Evolutionary conservation across 108 stramenopile species (phyloP), one percentile per base, ranked within the genome.

Genomic region (Ochromonas danica): DNA sequence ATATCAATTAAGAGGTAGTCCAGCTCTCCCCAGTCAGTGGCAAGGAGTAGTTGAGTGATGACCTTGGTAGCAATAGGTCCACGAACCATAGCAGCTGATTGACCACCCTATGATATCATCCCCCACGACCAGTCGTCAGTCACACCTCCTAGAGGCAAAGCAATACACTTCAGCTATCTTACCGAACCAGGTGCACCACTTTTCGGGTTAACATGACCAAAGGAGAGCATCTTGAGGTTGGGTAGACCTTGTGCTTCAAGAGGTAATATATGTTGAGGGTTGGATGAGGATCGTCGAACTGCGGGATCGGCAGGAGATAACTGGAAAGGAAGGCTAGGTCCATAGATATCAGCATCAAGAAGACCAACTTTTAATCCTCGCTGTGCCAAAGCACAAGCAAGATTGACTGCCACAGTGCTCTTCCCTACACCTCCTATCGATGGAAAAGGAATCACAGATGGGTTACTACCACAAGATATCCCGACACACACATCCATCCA

Each of bases 1-100:
- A 99, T 80, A 82, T 99, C 99, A 22, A 99, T 82, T 1, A 99
- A 83, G 14, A 99, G 87, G 1, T 96, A 91, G 85, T 99, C 99
- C 43, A 99, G 84, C 40, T 94, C 89, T 30, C 99, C 97, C 99
- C 99, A 99, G 79, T 96, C 96, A 14, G 99, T 99, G 33, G 92
- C 91, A 70, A 92, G 90, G 31, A 96, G 74, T 71, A 99, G 88
- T 82, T 98, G 97, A 17, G 90, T 84, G 0, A 97, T 93, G 0
- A 98, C 96, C 78, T 91, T 85, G 38, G 84, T 77, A n/a, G 86
- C 89, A 84, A 90, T 86, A 1, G 89, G 88, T 1, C 89, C 89
- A 30, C 89, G 77, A 86, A 90, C 85, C 31, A 87, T 74, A 36
- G 88, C 88, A 39, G 87, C 87, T 30, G 57, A 3, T 42, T 75